These are phyloP conservation scores for Pestalotiopsis sp. DNA, from an alignment of 2,329 filamentous ascomycete species.

Conservation along the genomic window DNA sequence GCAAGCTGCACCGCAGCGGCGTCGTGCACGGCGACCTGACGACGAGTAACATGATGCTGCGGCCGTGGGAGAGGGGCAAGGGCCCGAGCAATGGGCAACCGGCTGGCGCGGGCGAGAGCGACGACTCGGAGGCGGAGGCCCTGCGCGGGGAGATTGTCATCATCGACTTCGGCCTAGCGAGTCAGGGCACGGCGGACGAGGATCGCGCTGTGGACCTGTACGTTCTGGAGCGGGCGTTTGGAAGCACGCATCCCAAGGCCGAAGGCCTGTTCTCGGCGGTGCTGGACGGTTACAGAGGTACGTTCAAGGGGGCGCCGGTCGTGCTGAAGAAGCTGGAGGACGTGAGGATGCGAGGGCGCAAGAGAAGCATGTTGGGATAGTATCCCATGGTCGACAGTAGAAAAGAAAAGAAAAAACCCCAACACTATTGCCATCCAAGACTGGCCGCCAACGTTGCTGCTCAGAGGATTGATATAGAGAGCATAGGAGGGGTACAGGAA, in stretches of 20 bases:
- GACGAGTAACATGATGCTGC: constrained; percentile 93
- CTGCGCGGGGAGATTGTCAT: constrained; percentile 78
- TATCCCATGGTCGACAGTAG: background rate
- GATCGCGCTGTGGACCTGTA: constrained; percentile 96
- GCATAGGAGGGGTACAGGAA: background rate
- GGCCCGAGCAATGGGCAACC: constrained; percentile 18
- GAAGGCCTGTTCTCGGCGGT: constrained; percentile 77
- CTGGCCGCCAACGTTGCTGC: background rate
- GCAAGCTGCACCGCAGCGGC: constrained; percentile 78
- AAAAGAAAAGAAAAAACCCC: background rate
- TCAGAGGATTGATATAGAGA: background rate
- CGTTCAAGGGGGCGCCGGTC: constrained; percentile 73
- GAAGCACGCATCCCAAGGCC: constrained; percentile 87
- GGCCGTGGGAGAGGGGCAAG: constrained; percentile 38
- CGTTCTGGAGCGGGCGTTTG: constrained; percentile 92
- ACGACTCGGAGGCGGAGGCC: constrained; percentile 24
- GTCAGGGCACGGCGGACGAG: constrained; percentile 80
- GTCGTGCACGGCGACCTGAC: constrained; percentile 95
- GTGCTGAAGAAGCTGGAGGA: constrained; percentile 87
- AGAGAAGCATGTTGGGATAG: constrained; percentile 95
- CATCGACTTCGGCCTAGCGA: constrained; percentile 93
- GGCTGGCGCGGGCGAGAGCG: constrained; percentile 15
- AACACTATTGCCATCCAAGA: background rate
- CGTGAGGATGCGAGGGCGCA: constrained; percentile 89
- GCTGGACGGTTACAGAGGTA: constrained; percentile 72